Conservation (phyloP, 2,329 filamentous ascomycete species). For the Lasiodiplodia sp. region DNA sequence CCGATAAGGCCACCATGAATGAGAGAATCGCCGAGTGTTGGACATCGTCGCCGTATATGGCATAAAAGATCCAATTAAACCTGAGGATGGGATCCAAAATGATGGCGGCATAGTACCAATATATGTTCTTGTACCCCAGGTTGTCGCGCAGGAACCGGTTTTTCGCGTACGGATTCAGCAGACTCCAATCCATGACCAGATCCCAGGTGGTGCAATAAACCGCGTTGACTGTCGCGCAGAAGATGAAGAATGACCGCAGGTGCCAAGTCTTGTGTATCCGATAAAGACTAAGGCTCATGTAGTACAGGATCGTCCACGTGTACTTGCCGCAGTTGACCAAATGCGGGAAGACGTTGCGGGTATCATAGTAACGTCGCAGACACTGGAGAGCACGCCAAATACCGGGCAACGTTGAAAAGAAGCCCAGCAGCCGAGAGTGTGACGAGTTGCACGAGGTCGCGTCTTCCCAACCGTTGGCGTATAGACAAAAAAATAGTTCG, state of each 20-base stretch:
- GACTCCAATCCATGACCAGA: constrained; percentile 92
- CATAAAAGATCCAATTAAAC: constrained; percentile 95
- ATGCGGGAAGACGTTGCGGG: constrained; percentile 87
- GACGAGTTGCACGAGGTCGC: constrained; percentile 83
- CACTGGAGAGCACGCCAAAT: constrained; percentile 94
- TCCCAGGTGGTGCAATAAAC: constrained; percentile 94
- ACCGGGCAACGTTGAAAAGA: constrained; percentile 81
- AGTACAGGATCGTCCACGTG: constrained; percentile 79
- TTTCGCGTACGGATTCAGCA: constrained; percentile 78
- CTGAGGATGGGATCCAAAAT: constrained; percentile 81
- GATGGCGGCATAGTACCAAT: constrained; percentile 90
- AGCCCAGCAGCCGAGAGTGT: constrained; percentile 83
- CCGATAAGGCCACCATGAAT: constrained; percentile 78
- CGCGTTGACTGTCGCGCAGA: constrained; percentile 80
- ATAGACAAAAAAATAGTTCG: constrained; percentile 93
- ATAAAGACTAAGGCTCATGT: constrained; percentile 81
- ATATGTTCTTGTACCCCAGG: constrained; percentile 77
- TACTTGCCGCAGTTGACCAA: constrained; percentile 94
- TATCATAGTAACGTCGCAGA: constrained; percentile 86
- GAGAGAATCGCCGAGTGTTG: constrained; percentile 86
- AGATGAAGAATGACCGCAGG: constrained; percentile 75
- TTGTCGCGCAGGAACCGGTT: constrained; percentile 74
- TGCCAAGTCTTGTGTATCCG: constrained; percentile 71
- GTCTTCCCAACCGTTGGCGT: constrained; percentile 77
- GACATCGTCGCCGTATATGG: constrained; percentile 77